Conservation (phyloP, 345 rosid genomes). For the Populus ilicifolia region DNA sequence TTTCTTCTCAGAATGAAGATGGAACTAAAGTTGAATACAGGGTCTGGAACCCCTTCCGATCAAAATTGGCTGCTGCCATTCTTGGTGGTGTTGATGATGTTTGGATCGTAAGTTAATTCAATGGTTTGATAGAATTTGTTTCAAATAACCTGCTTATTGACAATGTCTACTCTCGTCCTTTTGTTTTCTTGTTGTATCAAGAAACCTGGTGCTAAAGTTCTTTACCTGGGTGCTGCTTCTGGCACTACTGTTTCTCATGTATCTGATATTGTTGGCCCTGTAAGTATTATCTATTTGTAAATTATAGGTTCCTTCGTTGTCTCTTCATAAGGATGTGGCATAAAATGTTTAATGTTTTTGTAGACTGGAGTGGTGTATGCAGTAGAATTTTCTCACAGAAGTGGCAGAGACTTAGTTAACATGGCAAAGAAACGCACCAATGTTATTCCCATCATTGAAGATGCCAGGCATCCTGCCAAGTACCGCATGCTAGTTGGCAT, state of each 20-base stretch:
- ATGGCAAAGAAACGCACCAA: slow-evolving; percentile 98
- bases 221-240: slow-evolving; percentile 98
- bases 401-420: slow-evolving; percentile 97
- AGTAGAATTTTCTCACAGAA: slow-evolving; percentile 90
- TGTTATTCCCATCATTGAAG: slow-evolving; percentile 91
- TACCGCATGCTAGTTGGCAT: slow-evolving; percentile 98
- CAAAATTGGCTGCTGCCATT: slow-evolving; percentile 93
- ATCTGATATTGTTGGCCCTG: slow-evolving; percentile 94
- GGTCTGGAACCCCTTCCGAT: slow-evolving; percentile 96
- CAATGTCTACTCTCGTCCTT: neutral
- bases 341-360: neutral
- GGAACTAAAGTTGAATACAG: slow-evolving; percentile 91
- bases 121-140: too few relatives aligned
- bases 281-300: slow-evolving; percentile 27
- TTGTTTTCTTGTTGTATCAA: slow-evolving; percentile 11
- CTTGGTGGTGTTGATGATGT: slow-evolving; percentile 97
- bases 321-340: neutral
- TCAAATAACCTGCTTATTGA: neutral
- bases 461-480: slow-evolving; percentile 97
- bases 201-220: slow-evolving; percentile 97
- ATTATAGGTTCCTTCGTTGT: neutral
- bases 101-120: slow-evolving; percentile 63
- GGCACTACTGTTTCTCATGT: slow-evolving; percentile 99
- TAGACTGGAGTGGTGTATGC: slow-evolving; percentile 94
- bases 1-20: slow-evolving; percentile 60